A percentile compares a stretch with the other conserved stretches of the same genome.
phyloP scores from a whole-genome alignment of 2,329 filamentous ascomycete species.

The Colletotrichum sp. region DNA sequence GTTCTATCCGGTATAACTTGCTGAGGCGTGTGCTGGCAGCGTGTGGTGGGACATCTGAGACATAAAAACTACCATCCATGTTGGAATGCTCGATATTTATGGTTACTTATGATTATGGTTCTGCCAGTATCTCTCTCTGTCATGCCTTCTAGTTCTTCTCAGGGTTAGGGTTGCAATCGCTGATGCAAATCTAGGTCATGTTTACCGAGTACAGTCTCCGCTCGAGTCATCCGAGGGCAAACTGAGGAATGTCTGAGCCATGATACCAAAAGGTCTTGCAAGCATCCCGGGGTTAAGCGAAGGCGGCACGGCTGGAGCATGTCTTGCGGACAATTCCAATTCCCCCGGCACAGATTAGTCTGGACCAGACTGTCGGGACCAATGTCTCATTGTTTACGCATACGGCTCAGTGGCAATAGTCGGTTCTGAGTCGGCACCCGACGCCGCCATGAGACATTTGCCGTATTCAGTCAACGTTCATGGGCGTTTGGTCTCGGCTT shows the following conservation, averaged over 20 bases:
- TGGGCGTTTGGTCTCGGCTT: neutral
- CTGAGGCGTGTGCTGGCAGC: neutral
- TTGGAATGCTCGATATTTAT: neutral
- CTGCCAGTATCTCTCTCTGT: neutral
- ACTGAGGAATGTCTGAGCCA: neutral
- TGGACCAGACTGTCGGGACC: slow-evolving; percentile 7
- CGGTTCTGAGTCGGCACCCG: neutral
- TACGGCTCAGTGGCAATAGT: neutral
- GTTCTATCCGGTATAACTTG: neutral
- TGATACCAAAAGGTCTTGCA: neutral
- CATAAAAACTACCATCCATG: neutral
- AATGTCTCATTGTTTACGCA: neutral
- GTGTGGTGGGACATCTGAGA: neutral
- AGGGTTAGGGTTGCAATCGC: slow-evolving; percentile 6
- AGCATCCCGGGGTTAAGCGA: neutral
- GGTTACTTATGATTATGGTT: neutral
- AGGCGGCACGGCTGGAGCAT: neutral
- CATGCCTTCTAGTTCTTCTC: neutral
- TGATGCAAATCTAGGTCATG: neutral
- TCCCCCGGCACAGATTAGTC: neutral
- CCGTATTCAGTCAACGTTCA: neutral
- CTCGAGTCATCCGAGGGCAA: neutral
- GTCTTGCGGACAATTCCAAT: neutral
- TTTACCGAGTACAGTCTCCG: neutral
- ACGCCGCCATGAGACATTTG: neutral